A percentile compares a stretch with the other conserved stretches of the same genome.
Conservation (phyloP, 2,329 filamentous ascomycete genomes). For the Aspergillus sergii region DNA sequence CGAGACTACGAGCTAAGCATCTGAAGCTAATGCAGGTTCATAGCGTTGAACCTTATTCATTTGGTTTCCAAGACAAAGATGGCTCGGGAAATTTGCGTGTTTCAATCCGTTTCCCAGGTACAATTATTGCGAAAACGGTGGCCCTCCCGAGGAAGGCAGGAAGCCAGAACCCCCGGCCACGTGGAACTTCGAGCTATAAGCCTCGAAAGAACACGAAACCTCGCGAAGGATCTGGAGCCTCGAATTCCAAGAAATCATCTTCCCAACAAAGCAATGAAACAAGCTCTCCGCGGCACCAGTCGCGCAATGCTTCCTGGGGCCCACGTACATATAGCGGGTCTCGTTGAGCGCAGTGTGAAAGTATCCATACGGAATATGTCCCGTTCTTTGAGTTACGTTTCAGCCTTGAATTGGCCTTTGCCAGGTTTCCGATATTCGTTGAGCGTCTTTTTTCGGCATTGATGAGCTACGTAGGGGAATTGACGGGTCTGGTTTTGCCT, state of each 20-base stretch:
- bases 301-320: constrained; percentile 33
- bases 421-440: constrained; percentile 23
- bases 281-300: constrained; percentile 29
- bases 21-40: constrained; percentile 59
- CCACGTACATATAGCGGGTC: constrained; percentile 27
- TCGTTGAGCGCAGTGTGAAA: constrained; percentile 20
- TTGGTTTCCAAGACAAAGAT: constrained; percentile 43
- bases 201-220: constrained; percentile 34
- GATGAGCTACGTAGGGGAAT: constrained; percentile 26
- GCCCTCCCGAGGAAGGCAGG: constrained; percentile 39
- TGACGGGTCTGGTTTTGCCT: constrained; percentile 21
- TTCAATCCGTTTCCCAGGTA: constrained; percentile 53
- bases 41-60: constrained; percentile 48
- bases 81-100: constrained; percentile 40
- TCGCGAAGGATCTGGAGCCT: constrained; percentile 30
- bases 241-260: constrained; percentile 31
- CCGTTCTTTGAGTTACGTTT: constrained; percentile 3
- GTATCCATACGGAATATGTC: constrained; percentile 3
- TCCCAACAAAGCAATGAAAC: constrained; percentile 26
- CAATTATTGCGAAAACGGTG: constrained; percentile 45
- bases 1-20: constrained; percentile 46
- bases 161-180: constrained; percentile 28
- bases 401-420: constrained; percentile 13
- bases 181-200: constrained; percentile 30
- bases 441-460: constrained; percentile 26